phyloP scores from a whole-genome alignment of 2,329 filamentous ascomycete species.

The Fusarium vanettenii region DNA sequence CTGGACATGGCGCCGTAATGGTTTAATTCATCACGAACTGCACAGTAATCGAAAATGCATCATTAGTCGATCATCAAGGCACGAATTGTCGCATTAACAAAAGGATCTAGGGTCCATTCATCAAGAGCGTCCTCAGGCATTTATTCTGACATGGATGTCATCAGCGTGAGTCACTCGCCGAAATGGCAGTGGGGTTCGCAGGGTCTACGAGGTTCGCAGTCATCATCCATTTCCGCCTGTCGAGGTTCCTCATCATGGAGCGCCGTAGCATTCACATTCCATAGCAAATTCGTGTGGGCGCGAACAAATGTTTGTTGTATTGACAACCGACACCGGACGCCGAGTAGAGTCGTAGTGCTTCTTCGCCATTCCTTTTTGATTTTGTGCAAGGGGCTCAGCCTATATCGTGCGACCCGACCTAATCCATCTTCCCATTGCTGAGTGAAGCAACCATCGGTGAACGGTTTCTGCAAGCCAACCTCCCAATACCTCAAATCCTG shows the following conservation, averaged over 20 bases:
- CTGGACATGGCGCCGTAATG: not conserved
- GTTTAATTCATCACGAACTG: not conserved
- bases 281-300: constrained; percentile 22
- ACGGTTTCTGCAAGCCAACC: constrained; percentile 47
- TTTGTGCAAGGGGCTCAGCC: constrained; percentile 49
- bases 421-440: constrained; percentile 51
- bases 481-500: constrained; percentile 44
- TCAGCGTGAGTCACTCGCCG: constrained; percentile 40
- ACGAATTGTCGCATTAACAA: not conserved
- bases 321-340: constrained; percentile 58
- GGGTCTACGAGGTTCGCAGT: constrained; percentile 9
- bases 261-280: constrained; percentile 25
- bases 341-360: constrained; percentile 53
- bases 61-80: not conserved
- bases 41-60: not conserved
- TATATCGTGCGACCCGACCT: constrained; percentile 49
- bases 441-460: constrained; percentile 48
- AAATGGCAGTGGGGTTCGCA: constrained; percentile 3
- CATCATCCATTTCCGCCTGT: not conserved
- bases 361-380: constrained; percentile 47
- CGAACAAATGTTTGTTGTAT: constrained; percentile 53
- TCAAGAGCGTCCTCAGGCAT: constrained; percentile 20
- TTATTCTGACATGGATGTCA: constrained; percentile 19
- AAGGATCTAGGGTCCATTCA: not conserved
- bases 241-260: not conserved